phyloP scores from a whole-genome alignment of 202 grass and related monocot species.

The Schoenoplectus triqueter region DNA sequence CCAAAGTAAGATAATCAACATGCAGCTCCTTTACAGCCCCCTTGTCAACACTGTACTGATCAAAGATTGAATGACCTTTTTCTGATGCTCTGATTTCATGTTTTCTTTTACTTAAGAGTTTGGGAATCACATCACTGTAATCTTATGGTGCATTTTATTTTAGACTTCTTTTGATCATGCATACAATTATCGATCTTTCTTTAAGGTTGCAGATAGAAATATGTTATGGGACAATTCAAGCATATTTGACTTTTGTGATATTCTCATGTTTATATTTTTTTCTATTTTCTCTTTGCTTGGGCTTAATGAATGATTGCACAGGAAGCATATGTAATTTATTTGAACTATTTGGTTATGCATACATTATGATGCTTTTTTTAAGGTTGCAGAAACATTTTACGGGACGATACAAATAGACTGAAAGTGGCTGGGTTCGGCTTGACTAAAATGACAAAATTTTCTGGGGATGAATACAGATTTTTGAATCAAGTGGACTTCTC shows the following conservation, averaged over 20 bases:
- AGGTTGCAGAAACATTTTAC: constrained; percentile 97
- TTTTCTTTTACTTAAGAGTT: constrained; percentile 8
- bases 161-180: constrained; percentile 41
- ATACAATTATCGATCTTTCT: constrained; percentile 61
- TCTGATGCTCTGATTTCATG: constrained; percentile 6
- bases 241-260: constrained; percentile 47
- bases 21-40: constrained; percentile 32
- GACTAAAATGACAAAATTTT: constrained; percentile 64
- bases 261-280: background rate
- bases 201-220: constrained; percentile 89
- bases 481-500: constrained; percentile 46
- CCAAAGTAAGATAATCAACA: constrained; percentile 80
- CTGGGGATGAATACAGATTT: constrained; percentile 64
- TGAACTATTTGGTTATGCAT: constrained; percentile 51
- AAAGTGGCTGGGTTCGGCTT: constrained; percentile 88
- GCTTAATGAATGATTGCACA: background rate
- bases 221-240: constrained; percentile 77
- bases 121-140: constrained; percentile 3
- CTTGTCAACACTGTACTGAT: background rate
- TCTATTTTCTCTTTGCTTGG: background rate
- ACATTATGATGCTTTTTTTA: constrained; percentile 76
- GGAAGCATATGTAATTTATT: constrained; percentile 40
- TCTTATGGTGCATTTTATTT: constrained; percentile 36
- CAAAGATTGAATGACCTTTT: background rate
- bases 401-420: constrained; percentile 81